Evolutionary conservation across 805 yeast species (phyloP).

Genomic region (Isabelozyma heimii): DNA sequence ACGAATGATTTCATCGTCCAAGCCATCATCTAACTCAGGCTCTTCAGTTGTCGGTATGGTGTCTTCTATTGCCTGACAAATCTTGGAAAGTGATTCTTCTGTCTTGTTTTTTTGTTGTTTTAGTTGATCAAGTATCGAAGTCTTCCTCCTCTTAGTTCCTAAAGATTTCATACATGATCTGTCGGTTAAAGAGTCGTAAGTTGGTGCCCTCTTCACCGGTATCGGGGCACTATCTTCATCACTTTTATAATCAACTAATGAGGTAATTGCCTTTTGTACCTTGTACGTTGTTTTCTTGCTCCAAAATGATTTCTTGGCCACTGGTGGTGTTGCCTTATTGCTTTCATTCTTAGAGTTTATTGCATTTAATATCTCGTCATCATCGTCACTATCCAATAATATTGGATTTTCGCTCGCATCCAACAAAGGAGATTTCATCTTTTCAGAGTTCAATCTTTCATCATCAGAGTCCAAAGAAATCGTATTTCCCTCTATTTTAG

Average conservation of each 20-base stretch:
- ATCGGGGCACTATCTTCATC: not conserved
- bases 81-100: not conserved
- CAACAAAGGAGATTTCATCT: too few relatives aligned
- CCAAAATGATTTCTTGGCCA: not conserved
- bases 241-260: not conserved
- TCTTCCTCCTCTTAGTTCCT: slow-evolving; percentile 13
- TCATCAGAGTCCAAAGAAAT: not conserved
- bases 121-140: slow-evolving; percentile 12
- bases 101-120: slow-evolving; percentile 6
- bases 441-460: too few relatives aligned
- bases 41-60: slow-evolving; percentile 5
- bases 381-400: not conserved
- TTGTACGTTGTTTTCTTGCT: not conserved
- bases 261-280: not conserved
- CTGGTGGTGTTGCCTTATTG: not conserved
- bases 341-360: not conserved
- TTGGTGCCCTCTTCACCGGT: slow-evolving; percentile 1
- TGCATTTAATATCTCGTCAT: not conserved
- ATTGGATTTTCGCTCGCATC: too few relatives aligned
- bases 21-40: slow-evolving; percentile 21
- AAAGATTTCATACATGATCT: slow-evolving; percentile 6
- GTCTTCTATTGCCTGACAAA: not conserved
- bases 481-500: not conserved
- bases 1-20: slow-evolving; percentile 15
- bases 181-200: not conserved